Conservation (phyloP, 768 basidiomycete species). For the Pulveroboletus sp. region DNA sequence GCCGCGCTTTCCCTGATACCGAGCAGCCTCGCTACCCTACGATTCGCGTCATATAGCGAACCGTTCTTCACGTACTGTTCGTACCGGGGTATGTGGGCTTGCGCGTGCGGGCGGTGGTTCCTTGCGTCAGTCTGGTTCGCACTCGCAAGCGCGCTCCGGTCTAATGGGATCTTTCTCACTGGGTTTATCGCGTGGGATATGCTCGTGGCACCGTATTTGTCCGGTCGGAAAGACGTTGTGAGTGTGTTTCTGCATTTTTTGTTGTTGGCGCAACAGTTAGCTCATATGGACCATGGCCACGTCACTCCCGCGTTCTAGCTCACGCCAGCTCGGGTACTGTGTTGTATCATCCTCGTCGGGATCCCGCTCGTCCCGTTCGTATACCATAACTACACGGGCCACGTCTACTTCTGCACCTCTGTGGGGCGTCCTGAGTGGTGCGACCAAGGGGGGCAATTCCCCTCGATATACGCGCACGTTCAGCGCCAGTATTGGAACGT, state of each 20-base stretch:
- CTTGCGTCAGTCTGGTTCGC: conserved; percentile 58
- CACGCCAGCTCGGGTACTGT: conserved; percentile 27
- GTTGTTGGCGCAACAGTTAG: background rate
- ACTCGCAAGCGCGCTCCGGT: conserved; percentile 61
- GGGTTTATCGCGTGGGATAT: conserved; percentile 78
- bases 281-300: background rate
- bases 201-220: conserved; percentile 49
- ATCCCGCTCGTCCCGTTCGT: conserved; percentile 63
- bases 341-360: conserved; percentile 39
- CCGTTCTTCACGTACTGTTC: conserved; percentile 82
- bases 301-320: conserved; percentile 27
- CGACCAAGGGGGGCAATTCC: conserved; percentile 33
- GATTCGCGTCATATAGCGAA: conserved; percentile 74
- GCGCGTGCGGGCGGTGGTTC: conserved; percentile 41
- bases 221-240: conserved; percentile 28
- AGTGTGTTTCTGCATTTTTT: conserved; percentile 6
- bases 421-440: conserved; percentile 58
- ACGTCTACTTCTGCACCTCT: conserved; percentile 56
- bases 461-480: conserved; percentile 76
- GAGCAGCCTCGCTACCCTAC: conserved; percentile 71
- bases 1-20: conserved; percentile 70
- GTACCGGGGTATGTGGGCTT: conserved; percentile 45
- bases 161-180: conserved; percentile 72
- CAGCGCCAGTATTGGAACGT: conserved; percentile 84
- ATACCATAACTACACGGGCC: conserved; percentile 65